These are phyloP conservation scores for Harrya chromipes DNA, from an alignment of 768 basidiomycete genomes.

Conservation along the genomic window DNA sequence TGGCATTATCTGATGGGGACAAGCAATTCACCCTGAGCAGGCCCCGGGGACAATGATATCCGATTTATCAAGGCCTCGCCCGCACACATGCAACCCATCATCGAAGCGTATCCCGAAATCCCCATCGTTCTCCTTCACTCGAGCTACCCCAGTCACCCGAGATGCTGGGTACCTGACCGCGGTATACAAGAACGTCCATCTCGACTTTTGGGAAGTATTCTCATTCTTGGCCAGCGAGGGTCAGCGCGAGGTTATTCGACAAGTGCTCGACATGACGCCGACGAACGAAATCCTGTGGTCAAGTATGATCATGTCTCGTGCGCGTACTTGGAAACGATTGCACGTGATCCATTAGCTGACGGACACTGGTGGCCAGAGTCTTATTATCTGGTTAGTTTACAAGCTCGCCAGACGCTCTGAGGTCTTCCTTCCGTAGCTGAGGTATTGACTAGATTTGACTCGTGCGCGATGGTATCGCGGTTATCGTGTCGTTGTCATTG, in stretches of 20 bases:
- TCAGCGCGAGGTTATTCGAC: slow-evolving; percentile 54
- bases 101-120: slow-evolving; percentile 58
- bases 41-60: slow-evolving; percentile 75
- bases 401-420: slow-evolving; percentile 63
- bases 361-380: slow-evolving; percentile 66
- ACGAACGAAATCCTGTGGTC: slow-evolving; percentile 83
- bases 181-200: slow-evolving; percentile 68
- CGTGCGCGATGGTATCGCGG: too few species aligned
- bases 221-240: slow-evolving; percentile 62
- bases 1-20: neutral
- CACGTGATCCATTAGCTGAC: slow-evolving; percentile 12
- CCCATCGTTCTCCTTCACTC: slow-evolving; percentile 72
- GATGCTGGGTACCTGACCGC: slow-evolving; percentile 77
- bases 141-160: slow-evolving; percentile 72
- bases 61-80: slow-evolving; percentile 56
- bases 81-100: slow-evolving; percentile 63
- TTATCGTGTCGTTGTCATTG: too few species aligned
- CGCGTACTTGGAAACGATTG: neutral
- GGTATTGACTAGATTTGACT: slow-evolving; percentile 51
- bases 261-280: slow-evolving; percentile 68
- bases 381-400: slow-evolving; percentile 63
- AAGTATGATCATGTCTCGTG: slow-evolving; percentile 41
- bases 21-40: slow-evolving; percentile 7
- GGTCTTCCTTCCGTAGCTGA: slow-evolving; percentile 19
- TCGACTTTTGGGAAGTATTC: slow-evolving; percentile 50